Evolutionary conservation across 2,329 filamentous ascomycete genomes (phyloP), one percentile per base, ranked within the genome.

Genomic region (Aspergillus neoniger): DNA sequence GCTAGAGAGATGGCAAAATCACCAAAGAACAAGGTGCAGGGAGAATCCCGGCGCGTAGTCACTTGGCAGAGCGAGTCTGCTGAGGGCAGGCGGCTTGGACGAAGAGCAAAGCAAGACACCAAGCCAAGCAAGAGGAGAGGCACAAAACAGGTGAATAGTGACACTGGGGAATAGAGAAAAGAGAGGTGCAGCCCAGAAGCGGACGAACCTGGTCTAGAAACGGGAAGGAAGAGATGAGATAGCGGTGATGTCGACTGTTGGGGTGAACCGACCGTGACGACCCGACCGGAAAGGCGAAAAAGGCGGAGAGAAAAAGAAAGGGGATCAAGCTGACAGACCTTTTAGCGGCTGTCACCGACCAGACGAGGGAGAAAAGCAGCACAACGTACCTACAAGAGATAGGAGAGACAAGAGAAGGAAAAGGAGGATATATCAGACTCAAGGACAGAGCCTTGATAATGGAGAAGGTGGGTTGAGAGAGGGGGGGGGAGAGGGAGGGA

Each of bases 191-290:
- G 38, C 41, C 23, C 49, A 54, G 32, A 48, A 57, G 53, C 41
- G 30, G 23, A 63, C 59, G 41, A 59, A 67, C 65, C 65, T 63
- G 55, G 49, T 61, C 15, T 57, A 59, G 58, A 60, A 30, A 57
- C 50, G 43, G 51, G 48, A 53, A 43, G 44, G 58, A 52, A 51
- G 55, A 49, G 62, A 59, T 65, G 61, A 60, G 64, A 62, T 66
- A 63, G 63, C 57, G 57, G 67, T 67, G 64, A 70, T 68, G 67
- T 68, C 64, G 65, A 64, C 58, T 53, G 55, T 52, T 63, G 63
- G 57, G 62, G 58, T 36, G 58, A 44, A 55, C 60, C 51, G 62
- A 66, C 60, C 56, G 61, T 58, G 49, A 61, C 55, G 58, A 56
- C 56, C 61, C 63, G 65, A 66, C 61, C 63, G 65, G 58, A 55